Evolutionary conservation across 1,139 yeast genomes (phyloP), one percentile per base, ranked within the genome.

Genomic region (Candida sanyaensis): DNA sequence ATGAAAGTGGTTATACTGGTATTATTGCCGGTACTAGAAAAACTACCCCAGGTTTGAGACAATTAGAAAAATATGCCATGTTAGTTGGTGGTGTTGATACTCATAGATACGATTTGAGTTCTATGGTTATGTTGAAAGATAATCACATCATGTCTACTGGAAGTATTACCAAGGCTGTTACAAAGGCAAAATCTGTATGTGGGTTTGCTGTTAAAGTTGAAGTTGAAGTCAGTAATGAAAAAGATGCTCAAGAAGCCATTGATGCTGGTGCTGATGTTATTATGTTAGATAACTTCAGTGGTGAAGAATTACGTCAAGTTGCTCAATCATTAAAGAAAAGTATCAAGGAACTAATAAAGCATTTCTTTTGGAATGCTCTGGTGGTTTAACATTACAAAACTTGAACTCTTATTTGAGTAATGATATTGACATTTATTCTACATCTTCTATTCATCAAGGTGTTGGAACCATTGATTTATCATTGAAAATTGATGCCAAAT

Each of bases 101-200:
- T 50, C 98, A 92, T 66, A 77, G 98, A 53, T 90, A 89, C 60
- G 98, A 92, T 64, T 78, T 92, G 55, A 86, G 96, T 45, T 81
- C 95, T 4, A 92, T 92, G 98, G 95, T 92, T 4, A 92, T 92
- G 98, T 80, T 92, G 58, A 92, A 92, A 66, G 98, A 92, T 62
- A 92, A 92, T 67, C 98, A 93, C 63, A 80, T 92, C 45, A 86
- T 93, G 80, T 86, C 96, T 7, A 88, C 95, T 1, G 97, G 97
- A 0, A 88, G 96, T 37, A 92, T 92, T 56, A 88, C 96, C 7
- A 72, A 79, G 44, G 98, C 98, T 1, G 93, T 93, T 4, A 60
- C 71, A 42, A 77, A 79, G 50, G 98, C 98, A 1, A 79, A 89
- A 48, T 70, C 75, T 11, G 96, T 86, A 1, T 89, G 92, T 61